phyloP scores from a whole-genome alignment of 2,329 filamentous ascomycete species.

The Elsinoe batatas region DNA sequence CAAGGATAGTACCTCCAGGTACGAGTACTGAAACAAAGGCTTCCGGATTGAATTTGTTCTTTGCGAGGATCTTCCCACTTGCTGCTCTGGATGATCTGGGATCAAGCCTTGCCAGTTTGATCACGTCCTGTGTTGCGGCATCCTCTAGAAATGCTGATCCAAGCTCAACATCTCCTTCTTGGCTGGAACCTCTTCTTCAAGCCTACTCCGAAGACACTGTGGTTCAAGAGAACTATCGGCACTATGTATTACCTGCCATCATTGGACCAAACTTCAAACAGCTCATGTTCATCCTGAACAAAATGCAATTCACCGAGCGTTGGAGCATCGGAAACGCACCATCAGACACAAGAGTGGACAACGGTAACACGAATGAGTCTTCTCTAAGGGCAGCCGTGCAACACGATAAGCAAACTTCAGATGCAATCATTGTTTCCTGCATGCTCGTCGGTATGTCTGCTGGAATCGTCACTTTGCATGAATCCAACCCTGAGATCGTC shows the following conservation, averaged over 20 bases:
- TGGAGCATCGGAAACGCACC: conserved; percentile 13
- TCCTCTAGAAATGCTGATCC: conserved; percentile 16
- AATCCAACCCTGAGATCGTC: conserved; percentile 16
- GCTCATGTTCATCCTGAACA: conserved; percentile 32
- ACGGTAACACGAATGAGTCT: too few species aligned
- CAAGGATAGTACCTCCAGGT: not conserved
- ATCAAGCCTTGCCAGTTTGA: not conserved
- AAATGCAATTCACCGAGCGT: conserved; percentile 29
- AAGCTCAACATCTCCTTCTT: conserved; percentile 20
- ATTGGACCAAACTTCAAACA: conserved; percentile 33
- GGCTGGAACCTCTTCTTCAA: conserved; percentile 30
- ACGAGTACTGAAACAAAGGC: not conserved
- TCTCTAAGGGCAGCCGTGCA: too few species aligned
- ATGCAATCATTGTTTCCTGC: conserved; percentile 18
- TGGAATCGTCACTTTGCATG: conserved; percentile 6
- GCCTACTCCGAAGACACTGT: conserved; percentile 28
- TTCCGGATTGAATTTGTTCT: not conserved
- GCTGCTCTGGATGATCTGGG: conserved; percentile 7
- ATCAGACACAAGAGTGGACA: too few species aligned
- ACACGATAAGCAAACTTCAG: too few species aligned
- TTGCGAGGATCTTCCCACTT: not conserved
- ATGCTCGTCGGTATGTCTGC: conserved; percentile 34
- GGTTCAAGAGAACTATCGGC: conserved; percentile 32
- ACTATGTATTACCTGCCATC: conserved; percentile 39
- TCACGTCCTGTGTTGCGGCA: not conserved